Base-by-base conservation (phyloP, 140 eudicot genomes). In the Senecio squalidus region DNA sequence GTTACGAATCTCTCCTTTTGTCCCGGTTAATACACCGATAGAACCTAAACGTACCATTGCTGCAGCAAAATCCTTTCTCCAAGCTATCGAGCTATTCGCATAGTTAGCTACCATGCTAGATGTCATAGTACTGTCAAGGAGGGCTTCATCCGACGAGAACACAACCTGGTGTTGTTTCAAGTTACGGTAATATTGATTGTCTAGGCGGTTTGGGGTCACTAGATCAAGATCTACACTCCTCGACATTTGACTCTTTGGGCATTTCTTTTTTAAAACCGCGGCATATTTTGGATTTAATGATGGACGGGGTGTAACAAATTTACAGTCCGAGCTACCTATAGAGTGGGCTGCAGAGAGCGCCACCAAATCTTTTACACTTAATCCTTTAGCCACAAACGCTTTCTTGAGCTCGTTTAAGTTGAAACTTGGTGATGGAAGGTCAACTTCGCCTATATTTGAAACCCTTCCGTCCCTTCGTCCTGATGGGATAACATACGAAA, bases 331-430 rank as follows among this genome's bases (percentile, higher is more conserved):
- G 26, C 63, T 45, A 22, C 93, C 93, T 15, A 84, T 71, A 14
- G 93, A 76, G 56, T 80, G 88, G 43, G 82, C 85, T 2, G 77
- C 93, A 1, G 78, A 67, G 3, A 80, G 80, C 4, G 78, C 69
- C 10, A 78, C 81, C 67, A 80, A 59, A 43, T 84, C 83, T 27
- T 24, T 25, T 6, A 66, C 54, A 5, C 78, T 58, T 41, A 84
- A 34, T 3, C 85, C 74, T 51, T 61, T 78, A 16, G 55, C 60
- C 3, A 33, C 30, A 58, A 84, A 84, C 2, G 7, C 27, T 5
- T 36, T 48, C 46, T 21, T 62, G 6, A 71, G 63, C 21, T 40
- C 50, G 3, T 55, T 5, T 3, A 75, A 24, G 16, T 60, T 34
- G 7, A 22, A 45, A 2, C 9, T 2, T 0, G 88, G 93, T 18